Evolutionary conservation across 1,284 basidiomycete genomes (phyloP).

Genomic region (Mycena citricolor): DNA sequence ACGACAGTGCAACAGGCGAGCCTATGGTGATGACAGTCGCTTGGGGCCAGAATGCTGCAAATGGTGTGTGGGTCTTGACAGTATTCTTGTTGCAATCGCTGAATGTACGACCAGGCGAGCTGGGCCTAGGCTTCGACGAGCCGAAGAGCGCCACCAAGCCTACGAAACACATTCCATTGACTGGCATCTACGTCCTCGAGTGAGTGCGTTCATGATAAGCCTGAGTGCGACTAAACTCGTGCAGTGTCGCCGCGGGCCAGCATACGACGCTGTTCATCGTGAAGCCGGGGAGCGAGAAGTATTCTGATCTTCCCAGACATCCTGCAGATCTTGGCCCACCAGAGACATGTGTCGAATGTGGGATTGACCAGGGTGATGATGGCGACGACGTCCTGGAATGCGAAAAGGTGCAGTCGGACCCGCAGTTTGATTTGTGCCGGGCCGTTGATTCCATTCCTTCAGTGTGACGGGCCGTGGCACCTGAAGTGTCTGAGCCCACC

Average conservation of each 20-base stretch:
- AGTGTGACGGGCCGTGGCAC: conserved; percentile 93
- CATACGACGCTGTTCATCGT: conserved; percentile 85
- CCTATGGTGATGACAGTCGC: conserved; percentile 69
- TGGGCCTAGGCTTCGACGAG: conserved; percentile 78
- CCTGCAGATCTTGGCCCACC: conserved; percentile 71
- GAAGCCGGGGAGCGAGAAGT: conserved; percentile 61
- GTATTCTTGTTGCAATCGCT: background rate
- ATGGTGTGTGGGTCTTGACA: conserved; percentile 45
- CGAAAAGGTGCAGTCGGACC: conserved; percentile 65
- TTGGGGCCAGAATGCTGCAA: conserved; percentile 83
- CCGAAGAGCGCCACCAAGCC: conserved; percentile 90
- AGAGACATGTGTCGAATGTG: conserved; percentile 73
- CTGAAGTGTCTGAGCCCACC: conserved; percentile 80
- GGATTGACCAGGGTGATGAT: conserved; percentile 64
- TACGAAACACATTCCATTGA: conserved; percentile 65
- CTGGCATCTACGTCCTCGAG: conserved; percentile 78
- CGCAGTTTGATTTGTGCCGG: conserved; percentile 5
- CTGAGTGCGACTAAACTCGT: background rate
- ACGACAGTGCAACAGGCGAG: conserved; percentile 42
- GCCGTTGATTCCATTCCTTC: conserved; percentile 7
- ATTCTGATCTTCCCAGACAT: conserved; percentile 71
- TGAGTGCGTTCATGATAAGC: conserved; percentile 35
- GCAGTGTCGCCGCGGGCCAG: conserved; percentile 79
- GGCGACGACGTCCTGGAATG: conserved; percentile 71
- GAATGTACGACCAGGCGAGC: conserved; percentile 52